phyloP scores from a whole-genome alignment of 148 eudicot species.

The Dysphania ambrosioides region DNA sequence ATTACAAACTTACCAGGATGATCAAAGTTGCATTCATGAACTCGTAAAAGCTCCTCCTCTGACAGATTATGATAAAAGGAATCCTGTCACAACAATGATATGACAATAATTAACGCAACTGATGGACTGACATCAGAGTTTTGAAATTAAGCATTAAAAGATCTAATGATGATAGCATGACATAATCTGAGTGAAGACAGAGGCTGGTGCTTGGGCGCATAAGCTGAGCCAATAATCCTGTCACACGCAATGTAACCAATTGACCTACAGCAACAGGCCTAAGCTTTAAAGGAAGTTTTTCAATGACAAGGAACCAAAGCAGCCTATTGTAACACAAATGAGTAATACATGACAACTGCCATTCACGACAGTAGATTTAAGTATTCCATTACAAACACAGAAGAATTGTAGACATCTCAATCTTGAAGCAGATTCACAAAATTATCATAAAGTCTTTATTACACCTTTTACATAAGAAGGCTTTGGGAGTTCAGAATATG shows the following conservation, averaged over 20 bases:
- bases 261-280: neutral
- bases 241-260: neutral
- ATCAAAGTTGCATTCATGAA: conserved; percentile 91
- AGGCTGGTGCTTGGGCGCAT: neutral
- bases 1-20: conserved; percentile 75
- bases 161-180: neutral
- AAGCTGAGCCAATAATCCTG: neutral
- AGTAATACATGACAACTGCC: neutral
- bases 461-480: neutral
- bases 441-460: neutral
- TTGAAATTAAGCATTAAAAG: neutral
- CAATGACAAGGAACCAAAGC: neutral
- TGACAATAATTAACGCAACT: neutral
- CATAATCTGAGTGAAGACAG: neutral
- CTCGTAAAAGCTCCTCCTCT: conserved; percentile 73
- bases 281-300: neutral
- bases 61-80: conserved; percentile 83
- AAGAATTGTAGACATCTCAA: neutral
- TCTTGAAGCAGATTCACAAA: neutral
- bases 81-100: conserved; percentile 55
- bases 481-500: too few relatives aligned
- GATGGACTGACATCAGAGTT: neutral
- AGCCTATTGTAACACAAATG: neutral
- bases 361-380: neutral
- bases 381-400: neutral